Percentiles rank a stretch among this genome's conserved stretches.
Conservation (phyloP, 2,329 filamentous ascomycete species). For the Aspergillus niger region DNA sequence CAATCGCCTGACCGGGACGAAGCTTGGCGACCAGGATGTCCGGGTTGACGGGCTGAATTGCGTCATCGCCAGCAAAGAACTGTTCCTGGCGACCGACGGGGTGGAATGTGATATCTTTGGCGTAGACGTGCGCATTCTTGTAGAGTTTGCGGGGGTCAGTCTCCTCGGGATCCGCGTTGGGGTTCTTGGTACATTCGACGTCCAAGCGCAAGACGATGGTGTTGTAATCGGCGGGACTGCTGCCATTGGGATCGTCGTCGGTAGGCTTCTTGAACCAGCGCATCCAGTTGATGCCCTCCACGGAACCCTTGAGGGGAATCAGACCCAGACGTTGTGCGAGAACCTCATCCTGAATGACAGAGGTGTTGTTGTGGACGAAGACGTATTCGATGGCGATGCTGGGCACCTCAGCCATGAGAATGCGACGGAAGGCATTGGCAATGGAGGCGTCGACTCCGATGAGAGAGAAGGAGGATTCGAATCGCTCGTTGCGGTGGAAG, state of each 20-base stretch:
- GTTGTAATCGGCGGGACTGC: constrained; percentile 72
- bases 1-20: constrained; percentile 83
- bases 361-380: constrained; percentile 95
- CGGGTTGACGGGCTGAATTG: constrained; percentile 78
- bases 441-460: constrained; percentile 89
- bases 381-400: constrained; percentile 92
- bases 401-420: constrained; percentile 90
- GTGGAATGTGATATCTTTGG: constrained; percentile 72
- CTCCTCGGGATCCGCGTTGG: constrained; percentile 69
- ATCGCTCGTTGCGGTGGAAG: constrained; percentile 79
- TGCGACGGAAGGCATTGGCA: constrained; percentile 95
- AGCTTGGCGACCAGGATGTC: constrained; percentile 94
- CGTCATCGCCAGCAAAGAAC: constrained; percentile 66
- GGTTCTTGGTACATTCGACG: constrained; percentile 77
- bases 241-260: constrained; percentile 60
- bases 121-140: constrained; percentile 80
- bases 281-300: constrained; percentile 77
- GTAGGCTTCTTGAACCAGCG: constrained; percentile 76
- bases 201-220: constrained; percentile 78
- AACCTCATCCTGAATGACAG: constrained; percentile 96
- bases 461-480: constrained; percentile 84
- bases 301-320: constrained; percentile 80
- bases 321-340: constrained; percentile 87
- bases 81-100: constrained; percentile 72
- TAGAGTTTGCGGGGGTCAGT: constrained; percentile 83